These are phyloP conservation scores for Piper betle DNA, from an alignment of 164 flowering plant species.

Conservation along the genomic window DNA sequence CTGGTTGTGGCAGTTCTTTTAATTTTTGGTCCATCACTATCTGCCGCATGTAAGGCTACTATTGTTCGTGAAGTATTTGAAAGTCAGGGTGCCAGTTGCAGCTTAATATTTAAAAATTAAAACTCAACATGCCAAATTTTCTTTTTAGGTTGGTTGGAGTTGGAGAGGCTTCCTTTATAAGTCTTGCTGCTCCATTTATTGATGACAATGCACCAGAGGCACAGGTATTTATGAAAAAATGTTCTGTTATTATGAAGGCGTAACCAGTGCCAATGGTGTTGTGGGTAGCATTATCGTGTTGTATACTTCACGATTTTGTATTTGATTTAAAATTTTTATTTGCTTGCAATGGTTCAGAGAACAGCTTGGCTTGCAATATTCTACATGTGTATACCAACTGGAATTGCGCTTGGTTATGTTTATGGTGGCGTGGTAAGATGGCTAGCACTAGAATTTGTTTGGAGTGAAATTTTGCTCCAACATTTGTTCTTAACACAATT, in stretches of 20 bases:
- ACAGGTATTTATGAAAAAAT: conserved; percentile 29
- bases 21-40: conserved; percentile 75
- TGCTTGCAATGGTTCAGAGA: conserved; percentile 27
- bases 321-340: background rate
- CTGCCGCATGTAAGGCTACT: conserved; percentile 55
- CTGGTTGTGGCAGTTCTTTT: conserved; percentile 77
- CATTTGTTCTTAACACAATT: background rate
- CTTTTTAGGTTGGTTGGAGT: conserved; percentile 72
- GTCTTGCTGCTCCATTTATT: conserved; percentile 97
- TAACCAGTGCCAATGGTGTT: background rate
- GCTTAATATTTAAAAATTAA: background rate
- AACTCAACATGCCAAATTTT: conserved; percentile 40
- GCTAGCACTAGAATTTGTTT: conserved; percentile 21
- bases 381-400: conserved; percentile 72
- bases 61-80: too few species aligned
- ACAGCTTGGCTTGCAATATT: conserved; percentile 57
- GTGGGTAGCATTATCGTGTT: background rate
- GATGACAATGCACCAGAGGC: conserved; percentile 89
- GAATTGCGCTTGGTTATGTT: conserved; percentile 63
- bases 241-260: background rate
- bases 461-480: background rate
- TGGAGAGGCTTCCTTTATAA: conserved; percentile 96
- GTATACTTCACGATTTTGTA: background rate
- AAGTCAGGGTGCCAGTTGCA: background rate
- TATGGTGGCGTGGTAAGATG: conserved; percentile 58